Evolutionary conservation across 305 asterid species (phyloP), one percentile per base, ranked within the genome.

Genomic region (Striga hermonthica): DNA sequence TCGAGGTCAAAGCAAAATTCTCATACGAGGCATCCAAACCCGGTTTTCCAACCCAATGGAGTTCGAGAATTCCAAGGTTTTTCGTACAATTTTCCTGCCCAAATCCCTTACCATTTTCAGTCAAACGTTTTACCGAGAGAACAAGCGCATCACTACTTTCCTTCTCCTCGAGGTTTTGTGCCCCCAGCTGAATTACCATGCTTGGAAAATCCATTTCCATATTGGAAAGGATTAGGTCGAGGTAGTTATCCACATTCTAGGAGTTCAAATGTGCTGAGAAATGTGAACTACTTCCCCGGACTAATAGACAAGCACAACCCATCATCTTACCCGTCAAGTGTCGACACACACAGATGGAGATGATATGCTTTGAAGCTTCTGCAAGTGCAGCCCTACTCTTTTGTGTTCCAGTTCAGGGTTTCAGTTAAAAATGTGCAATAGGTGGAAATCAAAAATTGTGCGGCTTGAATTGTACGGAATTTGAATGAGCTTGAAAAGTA

Each of bases 31-130:
- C 75, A 69, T 71, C 81, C 47, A 61, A 72, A 54, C 48, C 45
- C 5, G 12, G n/a, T 58, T 31, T 43, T 37, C 3, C 72, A 62
- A 57, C 47, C 73, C 58, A 61, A 57, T 71, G 65, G 65, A 54
- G 57, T 43, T 72, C 59, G 70, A 53, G 80, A 76, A 62, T 59
- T 72, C 44, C 56, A 77, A 8, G 57, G 53, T 49, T 67, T 63
- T 1, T 68, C 67, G 15, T 37, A 60, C 55, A 47, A 40, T 62
- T 62, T 64, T 54, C 72, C 73, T 48, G 49, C 74, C 14, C 74
- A 47, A 57, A 53, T 62, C 34, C 60, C 45, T 47, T n/a, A 59
- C 62, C 71, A 64, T 61, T 67, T 70, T 37, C 47, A 64, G 38
- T 43, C 71, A 4, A 54, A 64, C 13, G 15, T 56, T 65, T 13